Evolutionary conservation across 1,139 yeast genomes (phyloP).

Genomic region (Scheffersomyces insectosa): DNA sequence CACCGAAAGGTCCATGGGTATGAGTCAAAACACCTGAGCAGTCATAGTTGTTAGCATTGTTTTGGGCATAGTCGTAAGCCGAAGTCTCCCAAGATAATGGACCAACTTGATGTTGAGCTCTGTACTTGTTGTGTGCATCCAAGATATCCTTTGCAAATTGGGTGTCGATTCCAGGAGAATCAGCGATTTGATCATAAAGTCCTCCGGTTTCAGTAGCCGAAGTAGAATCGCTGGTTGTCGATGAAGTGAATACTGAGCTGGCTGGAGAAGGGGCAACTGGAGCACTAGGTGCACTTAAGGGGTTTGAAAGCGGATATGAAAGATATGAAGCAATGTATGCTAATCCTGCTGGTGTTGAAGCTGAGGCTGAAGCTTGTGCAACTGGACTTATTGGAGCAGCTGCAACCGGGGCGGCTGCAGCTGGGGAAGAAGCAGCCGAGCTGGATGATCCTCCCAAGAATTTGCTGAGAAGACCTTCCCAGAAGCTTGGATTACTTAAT

Average conservation of each 20-base stretch:
- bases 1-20: conserved; percentile 25
- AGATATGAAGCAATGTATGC: not conserved
- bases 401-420: not conserved
- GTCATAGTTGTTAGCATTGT: conserved; percentile 24
- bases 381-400: not conserved
- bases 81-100: conserved; percentile 21
- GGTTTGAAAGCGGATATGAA: not conserved
- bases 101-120: conserved; percentile 22
- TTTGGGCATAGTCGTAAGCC: conserved; percentile 23
- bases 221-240: not conserved
- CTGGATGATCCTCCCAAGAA: not conserved
- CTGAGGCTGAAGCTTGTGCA: not conserved
- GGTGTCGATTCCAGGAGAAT: conserved; percentile 12
- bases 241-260: too few species aligned
- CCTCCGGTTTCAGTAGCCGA: conserved; percentile 8
- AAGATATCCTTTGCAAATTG: conserved; percentile 20
- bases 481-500: not conserved
- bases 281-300: not conserved
- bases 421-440: conserved; percentile 4
- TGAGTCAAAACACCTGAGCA: conserved; percentile 27
- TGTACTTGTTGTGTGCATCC: conserved; percentile 23
- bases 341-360: not conserved
- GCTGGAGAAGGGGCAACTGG: not conserved
- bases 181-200: conserved; percentile 11
- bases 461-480: not conserved